A percentile compares a stretch with the other conserved stretches of the same genome.
These are phyloP conservation scores for Cyberlindnera nakhonratchasimensis DNA, from an alignment of 805 yeast genomes.

Conservation along the genomic window DNA sequence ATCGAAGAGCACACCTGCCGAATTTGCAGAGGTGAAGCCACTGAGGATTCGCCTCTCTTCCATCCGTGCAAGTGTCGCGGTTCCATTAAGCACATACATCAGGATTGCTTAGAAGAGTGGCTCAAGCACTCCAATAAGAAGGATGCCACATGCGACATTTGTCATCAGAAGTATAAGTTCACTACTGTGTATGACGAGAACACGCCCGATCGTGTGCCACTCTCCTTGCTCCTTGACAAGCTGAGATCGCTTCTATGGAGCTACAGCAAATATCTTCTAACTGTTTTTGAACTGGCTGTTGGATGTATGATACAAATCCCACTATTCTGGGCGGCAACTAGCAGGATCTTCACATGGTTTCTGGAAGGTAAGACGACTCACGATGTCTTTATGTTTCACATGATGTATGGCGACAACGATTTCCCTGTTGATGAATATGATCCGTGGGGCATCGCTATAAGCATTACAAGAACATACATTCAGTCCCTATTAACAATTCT, in stretches of 20 bases:
- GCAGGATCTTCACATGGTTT: slow-evolving; percentile 52
- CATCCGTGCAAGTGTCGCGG: slow-evolving; percentile 96
- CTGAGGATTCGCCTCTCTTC: slow-evolving; percentile 70
- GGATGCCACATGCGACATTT: slow-evolving; percentile 77
- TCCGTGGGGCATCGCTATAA: slow-evolving; percentile 4
- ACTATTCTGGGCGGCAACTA: slow-evolving; percentile 50
- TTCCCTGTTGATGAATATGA: slow-evolving; percentile 20
- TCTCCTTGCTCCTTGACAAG: slow-evolving; percentile 42
- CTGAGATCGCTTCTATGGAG: slow-evolving; percentile 20
- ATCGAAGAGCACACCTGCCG: slow-evolving; percentile 63
- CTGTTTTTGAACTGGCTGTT: slow-evolving; percentile 28
- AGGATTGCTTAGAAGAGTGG: slow-evolving; percentile 90
- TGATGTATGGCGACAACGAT: slow-evolving; percentile 24
- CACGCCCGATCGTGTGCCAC: slow-evolving; percentile 65
- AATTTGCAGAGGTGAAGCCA: slow-evolving; percentile 91
- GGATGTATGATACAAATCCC: slow-evolving; percentile 54
- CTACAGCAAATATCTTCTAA: slow-evolving; percentile 19
- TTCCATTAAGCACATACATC: slow-evolving; percentile 88
- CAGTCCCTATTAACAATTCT: slow-evolving; percentile 35
- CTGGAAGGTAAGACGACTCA: slow-evolving; percentile 52
- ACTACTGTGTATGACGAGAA: slow-evolving; percentile 59
- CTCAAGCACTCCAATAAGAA: slow-evolving; percentile 48
- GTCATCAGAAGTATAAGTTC: slow-evolving; percentile 71
- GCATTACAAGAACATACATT: slow-evolving; percentile 17
- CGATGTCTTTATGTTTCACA: slow-evolving; percentile 24